phyloP scores from a whole-genome alignment of 257 asterid species.

The Solanum raphanifolium region DNA sequence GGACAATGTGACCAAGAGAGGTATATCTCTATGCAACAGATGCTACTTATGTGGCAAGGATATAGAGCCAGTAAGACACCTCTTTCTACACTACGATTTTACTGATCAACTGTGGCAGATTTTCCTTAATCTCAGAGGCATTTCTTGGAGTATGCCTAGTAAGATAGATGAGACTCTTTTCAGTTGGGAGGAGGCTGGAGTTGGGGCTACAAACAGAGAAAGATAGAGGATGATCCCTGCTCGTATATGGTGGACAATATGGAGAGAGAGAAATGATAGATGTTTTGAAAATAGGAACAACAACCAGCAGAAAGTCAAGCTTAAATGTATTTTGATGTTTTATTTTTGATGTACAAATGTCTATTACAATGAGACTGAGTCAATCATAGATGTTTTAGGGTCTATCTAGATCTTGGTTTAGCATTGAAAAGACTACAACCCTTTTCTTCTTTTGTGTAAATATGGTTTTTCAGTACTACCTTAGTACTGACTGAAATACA shows the following conservation, averaged over 20 bases:
- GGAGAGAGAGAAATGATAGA: too few species aligned
- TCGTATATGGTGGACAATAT: neutral
- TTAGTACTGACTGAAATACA: neutral
- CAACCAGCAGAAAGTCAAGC: too few species aligned
- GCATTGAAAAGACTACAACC: neutral
- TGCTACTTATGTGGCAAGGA: neutral
- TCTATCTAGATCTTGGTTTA: too few species aligned
- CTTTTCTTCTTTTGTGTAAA: neutral
- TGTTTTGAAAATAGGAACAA: too few species aligned
- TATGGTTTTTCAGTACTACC: neutral
- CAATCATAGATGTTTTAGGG: too few species aligned
- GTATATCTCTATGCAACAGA: neutral
- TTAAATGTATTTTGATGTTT: too few species aligned
- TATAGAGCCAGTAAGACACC: neutral
- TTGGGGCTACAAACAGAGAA: neutral
- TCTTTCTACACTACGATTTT: neutral
- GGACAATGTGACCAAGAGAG: neutral
- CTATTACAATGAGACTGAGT: too few species aligned
- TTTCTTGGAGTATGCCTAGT: neutral
- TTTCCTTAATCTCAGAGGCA: neutral
- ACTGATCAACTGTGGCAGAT: neutral
- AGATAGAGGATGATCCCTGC: neutral
- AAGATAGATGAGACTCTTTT: neutral
- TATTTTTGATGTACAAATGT: too few species aligned
- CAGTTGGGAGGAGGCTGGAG: neutral